phyloP scores from a whole-genome alignment of 306 rosid species.

The Vigna mungo region DNA sequence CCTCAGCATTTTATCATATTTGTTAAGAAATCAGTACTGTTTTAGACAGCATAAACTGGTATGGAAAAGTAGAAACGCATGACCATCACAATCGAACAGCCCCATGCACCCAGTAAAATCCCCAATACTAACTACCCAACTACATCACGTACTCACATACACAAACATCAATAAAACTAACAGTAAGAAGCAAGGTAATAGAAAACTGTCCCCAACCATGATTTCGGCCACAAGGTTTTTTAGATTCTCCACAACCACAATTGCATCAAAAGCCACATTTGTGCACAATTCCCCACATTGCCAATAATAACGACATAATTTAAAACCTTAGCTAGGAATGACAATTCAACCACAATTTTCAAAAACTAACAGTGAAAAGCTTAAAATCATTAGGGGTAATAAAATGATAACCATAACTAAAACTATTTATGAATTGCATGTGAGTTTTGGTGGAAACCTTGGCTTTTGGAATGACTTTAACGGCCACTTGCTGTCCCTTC shows the following conservation, averaged over 20 bases:
- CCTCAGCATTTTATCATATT: neutral
- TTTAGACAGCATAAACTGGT: neutral
- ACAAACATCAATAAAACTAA: neutral
- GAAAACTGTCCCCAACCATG: neutral
- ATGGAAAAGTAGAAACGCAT: neutral
- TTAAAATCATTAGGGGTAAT: neutral
- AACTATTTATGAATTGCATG: neutral
- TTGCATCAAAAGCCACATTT: neutral
- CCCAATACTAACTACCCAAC: neutral
- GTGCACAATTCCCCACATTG: neutral
- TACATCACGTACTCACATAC: neutral
- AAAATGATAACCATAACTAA: slow-evolving; percentile 4
- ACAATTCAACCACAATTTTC: neutral
- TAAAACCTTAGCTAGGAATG: neutral
- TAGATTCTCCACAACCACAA: neutral
- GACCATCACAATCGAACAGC: neutral
- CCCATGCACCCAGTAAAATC: neutral
- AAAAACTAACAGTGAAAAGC: neutral
- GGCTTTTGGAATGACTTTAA: slow-evolving; percentile 78
- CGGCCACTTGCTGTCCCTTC: slow-evolving; percentile 73
- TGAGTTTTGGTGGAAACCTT: slow-evolving; percentile 58
- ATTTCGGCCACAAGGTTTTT: neutral
- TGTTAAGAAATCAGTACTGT: neutral
- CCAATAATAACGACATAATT: neutral
- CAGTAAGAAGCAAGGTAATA: neutral